Conservation (phyloP, 1,139 yeast genomes). For the Wickerhamomyces sp. region DNA sequence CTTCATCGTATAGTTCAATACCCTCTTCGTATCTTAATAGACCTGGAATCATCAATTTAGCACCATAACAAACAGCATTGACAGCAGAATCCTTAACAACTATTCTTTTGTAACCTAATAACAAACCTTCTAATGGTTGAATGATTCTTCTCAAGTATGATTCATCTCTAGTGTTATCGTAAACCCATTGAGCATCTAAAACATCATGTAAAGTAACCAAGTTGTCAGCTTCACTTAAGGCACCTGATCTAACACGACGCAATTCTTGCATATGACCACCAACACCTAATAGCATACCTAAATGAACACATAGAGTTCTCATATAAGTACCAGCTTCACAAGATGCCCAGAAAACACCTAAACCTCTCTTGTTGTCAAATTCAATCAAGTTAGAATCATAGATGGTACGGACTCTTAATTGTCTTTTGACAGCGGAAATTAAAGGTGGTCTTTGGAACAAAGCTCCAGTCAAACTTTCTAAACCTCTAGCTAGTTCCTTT, state of each 20-base stretch:
- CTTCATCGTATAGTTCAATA: slow-evolving; percentile 95
- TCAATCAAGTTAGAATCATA: slow-evolving; percentile 94
- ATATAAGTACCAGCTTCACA: slow-evolving; percentile 99
- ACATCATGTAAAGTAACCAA: slow-evolving; percentile 96
- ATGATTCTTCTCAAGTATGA: slow-evolving; percentile 89
- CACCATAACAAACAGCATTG: slow-evolving; percentile 98
- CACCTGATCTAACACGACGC: slow-evolving; percentile 98
- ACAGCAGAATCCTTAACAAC: slow-evolving; percentile 98
- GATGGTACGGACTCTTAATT: slow-evolving; percentile 95
- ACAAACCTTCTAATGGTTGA: slow-evolving; percentile 90
- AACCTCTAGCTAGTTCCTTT: slow-evolving; percentile 80
- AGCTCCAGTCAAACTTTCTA: slow-evolving; percentile 97
- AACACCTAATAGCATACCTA: slow-evolving; percentile 96
- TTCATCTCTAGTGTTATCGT: slow-evolving; percentile 96
- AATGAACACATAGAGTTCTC: slow-evolving; percentile 98
- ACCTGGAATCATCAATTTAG: slow-evolving; percentile 98
- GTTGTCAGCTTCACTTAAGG: slow-evolving; percentile 83
- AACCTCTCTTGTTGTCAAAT: slow-evolving; percentile 93
- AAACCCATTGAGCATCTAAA: slow-evolving; percentile 95
- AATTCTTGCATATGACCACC: slow-evolving; percentile 99
- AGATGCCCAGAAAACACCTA: slow-evolving; percentile 98
- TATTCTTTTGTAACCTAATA: slow-evolving; percentile 92
- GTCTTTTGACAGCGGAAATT: slow-evolving; percentile 98
- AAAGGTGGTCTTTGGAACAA: slow-evolving; percentile 98
- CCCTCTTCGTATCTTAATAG: slow-evolving; percentile 96